A percentile compares a stretch with the other conserved stretches of the same genome.
These are phyloP conservation scores for Rhytidhysteron rufulum DNA, from an alignment of 2,329 filamentous ascomycete genomes.

Conservation along the genomic window DNA sequence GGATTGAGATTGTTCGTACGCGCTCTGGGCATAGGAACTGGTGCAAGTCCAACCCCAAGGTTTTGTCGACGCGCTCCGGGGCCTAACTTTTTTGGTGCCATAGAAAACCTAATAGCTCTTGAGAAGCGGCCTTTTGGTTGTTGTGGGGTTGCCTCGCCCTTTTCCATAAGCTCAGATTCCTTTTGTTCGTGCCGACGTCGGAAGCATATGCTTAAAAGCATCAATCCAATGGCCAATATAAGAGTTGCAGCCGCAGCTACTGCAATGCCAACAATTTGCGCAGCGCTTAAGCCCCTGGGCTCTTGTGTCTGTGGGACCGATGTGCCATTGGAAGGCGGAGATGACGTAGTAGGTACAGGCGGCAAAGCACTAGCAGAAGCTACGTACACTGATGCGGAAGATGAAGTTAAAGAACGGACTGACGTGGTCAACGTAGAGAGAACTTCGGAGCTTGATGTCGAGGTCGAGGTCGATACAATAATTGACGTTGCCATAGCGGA, in stretches of 20 bases:
- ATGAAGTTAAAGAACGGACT: slow-evolving; percentile 1
- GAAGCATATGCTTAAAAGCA: slow-evolving; percentile 33
- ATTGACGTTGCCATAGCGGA: neutral
- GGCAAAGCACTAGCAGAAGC: slow-evolving; percentile 22
- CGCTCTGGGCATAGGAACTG: neutral
- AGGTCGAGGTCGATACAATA: neutral
- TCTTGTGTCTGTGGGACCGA: slow-evolving; percentile 8
- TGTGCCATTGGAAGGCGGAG: slow-evolving; percentile 12
- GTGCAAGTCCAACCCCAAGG: neutral
- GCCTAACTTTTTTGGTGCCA: neutral
- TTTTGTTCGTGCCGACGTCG: slow-evolving; percentile 29
- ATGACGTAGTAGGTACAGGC: slow-evolving; percentile 17
- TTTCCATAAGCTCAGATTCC: neutral
- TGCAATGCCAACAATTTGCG: slow-evolving; percentile 36
- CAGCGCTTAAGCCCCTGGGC: slow-evolving; percentile 28
- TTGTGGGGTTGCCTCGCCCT: slow-evolving; percentile 17
- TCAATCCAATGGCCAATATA: slow-evolving; percentile 34
- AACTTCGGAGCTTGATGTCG: neutral
- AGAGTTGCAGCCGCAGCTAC: slow-evolving; percentile 35
- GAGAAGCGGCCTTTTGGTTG: neutral
- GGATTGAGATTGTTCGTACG: neutral
- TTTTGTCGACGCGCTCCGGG: neutral
- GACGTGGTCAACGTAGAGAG: neutral
- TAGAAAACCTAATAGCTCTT: neutral
- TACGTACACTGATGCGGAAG: slow-evolving; percentile 19